A percentile compares a stretch with the other conserved stretches of the same genome.
These are phyloP conservation scores for Cyphellophora attinorum DNA, from an alignment of 2,329 filamentous ascomycete genomes.

Conservation along the genomic window DNA sequence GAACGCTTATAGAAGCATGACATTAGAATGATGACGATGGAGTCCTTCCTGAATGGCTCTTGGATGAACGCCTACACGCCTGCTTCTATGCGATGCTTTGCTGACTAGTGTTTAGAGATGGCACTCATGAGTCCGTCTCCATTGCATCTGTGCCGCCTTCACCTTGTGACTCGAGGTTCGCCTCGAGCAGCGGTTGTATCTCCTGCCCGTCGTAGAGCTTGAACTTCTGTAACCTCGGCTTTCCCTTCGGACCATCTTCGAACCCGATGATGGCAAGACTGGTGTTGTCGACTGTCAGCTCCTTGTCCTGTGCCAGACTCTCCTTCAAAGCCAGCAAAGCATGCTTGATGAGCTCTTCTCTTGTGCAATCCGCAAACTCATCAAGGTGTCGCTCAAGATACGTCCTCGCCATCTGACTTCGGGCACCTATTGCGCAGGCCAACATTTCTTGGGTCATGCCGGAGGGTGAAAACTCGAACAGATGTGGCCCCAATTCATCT, in stretches of 20 bases:
- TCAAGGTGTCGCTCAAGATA: constrained; percentile 92
- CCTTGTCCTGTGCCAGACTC: constrained; percentile 91
- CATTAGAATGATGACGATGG: no score
- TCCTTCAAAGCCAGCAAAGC: constrained; percentile 88
- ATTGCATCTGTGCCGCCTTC: constrained; percentile 39
- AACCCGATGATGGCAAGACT: constrained; percentile 74
- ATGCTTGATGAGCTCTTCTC: constrained; percentile 84
- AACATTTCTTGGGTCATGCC: constrained; percentile 97
- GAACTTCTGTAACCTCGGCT: constrained; percentile 64
- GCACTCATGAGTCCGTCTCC: constrained; percentile 48
- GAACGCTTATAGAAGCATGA: no score
- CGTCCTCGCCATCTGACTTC: constrained; percentile 94
- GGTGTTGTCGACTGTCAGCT: constrained; percentile 94
- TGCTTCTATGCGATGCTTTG: no score
- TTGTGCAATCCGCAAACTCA: constrained; percentile 62
- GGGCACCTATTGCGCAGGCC: constrained; percentile 88
- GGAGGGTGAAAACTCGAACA: constrained; percentile 96
- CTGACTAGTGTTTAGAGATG: no score
- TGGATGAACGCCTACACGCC: no score
- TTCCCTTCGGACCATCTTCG: constrained; percentile 37
- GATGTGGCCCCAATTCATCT: constrained; percentile 85
- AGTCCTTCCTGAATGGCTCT: no score
- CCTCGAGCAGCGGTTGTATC: constrained; percentile 76
- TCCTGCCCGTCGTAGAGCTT: constrained; percentile 85
- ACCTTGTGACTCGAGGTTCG: constrained; percentile 39